phyloP scores from a whole-genome alignment of 2,329 filamentous ascomycete genomes.

The Epichloe brachyelytri region DNA sequence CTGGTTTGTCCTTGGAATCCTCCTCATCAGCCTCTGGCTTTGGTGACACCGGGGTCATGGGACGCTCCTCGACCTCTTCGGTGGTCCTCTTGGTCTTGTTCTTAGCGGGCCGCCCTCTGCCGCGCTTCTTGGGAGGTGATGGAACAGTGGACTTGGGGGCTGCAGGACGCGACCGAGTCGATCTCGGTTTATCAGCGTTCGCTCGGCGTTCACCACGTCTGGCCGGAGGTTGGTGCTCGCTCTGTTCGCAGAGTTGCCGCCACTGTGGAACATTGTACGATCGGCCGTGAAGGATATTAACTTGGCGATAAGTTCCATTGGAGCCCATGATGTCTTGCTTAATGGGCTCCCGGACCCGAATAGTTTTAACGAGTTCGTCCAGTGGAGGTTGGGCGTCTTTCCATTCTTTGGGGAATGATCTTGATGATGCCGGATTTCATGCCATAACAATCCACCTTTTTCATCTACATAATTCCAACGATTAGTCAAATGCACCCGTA shows the following conservation, averaged over 20 bases:
- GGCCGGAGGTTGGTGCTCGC: conserved; percentile 89
- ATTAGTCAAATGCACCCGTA: conserved; percentile 14
- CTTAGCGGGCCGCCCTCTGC: conserved; percentile 26
- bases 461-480: conserved; percentile 35
- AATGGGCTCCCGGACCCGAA: conserved; percentile 92
- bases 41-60: conserved; percentile 47
- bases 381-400: conserved; percentile 65
- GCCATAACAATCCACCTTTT: conserved; percentile 81
- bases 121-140: conserved; percentile 25
- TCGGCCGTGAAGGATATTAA: conserved; percentile 91
- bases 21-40: conserved; percentile 23
- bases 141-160: conserved; percentile 19
- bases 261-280: conserved; percentile 96
- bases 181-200: conserved; percentile 40
- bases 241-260: conserved; percentile 85
- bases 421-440: conserved; percentile 98
- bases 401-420: conserved; percentile 90
- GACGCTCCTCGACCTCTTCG: conserved; percentile 35
- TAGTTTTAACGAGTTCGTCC: conserved; percentile 76
- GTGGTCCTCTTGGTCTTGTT: conserved; percentile 25
- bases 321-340: conserved; percentile 97
- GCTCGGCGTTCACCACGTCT: conserved; percentile 70
- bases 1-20: conserved; percentile 19
- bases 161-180: conserved; percentile 26
- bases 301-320: conserved; percentile 89